These are phyloP conservation scores for Stephanodiscus triporus DNA, from an alignment of 108 stramenopile genomes.

Conservation along the genomic window DNA sequence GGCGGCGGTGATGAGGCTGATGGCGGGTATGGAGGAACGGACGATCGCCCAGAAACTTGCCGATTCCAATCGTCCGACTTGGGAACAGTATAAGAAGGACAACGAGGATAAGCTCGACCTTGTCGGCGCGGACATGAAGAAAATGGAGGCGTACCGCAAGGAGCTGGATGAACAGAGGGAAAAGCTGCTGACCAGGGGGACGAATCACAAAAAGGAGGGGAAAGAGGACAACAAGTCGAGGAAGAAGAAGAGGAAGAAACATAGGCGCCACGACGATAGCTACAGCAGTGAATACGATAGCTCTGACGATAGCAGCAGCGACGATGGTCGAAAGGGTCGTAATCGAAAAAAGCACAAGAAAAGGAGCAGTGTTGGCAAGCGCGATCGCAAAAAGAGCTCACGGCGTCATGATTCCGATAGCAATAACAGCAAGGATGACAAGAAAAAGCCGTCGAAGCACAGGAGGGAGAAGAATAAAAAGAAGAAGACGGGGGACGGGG, in stretches of 20 bases:
- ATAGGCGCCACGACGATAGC: slow-evolving; percentile 45
- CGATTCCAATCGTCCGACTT: slow-evolving; percentile 94
- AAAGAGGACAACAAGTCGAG: slow-evolving; percentile 49
- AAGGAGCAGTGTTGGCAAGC: slow-evolving; percentile 27
- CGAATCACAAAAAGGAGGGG: slow-evolving; percentile 59
- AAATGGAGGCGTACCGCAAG: slow-evolving; percentile 94
- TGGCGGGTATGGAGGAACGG: slow-evolving; percentile 90
- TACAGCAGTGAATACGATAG: slow-evolving; percentile 42
- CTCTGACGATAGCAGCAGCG: slow-evolving; percentile 33
- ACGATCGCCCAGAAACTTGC: slow-evolving; percentile 94
- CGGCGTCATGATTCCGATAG: slow-evolving; percentile 35
- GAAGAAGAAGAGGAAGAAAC: slow-evolving; percentile 60
- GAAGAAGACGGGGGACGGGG: slow-evolving; percentile 44
- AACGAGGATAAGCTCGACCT: slow-evolving; percentile 95
- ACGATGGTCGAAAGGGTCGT: slow-evolving; percentile 30
- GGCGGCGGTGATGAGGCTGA: slow-evolving; percentile 94
- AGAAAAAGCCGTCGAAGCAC: slow-evolving; percentile 47
- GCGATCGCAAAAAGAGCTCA: slow-evolving; percentile 45
- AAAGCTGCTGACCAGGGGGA: slow-evolving; percentile 62
- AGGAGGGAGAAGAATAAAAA: slow-evolving; percentile 42
- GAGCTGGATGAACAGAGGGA: slow-evolving; percentile 92
- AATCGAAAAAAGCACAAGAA: slow-evolving; percentile 57
- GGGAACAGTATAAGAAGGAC: slow-evolving; percentile 98
- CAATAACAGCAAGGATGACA: slow-evolving; percentile 50
- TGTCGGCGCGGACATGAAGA: slow-evolving; percentile 81